Conservation (phyloP, 441 rosid species). For the Jatropha multifida region DNA sequence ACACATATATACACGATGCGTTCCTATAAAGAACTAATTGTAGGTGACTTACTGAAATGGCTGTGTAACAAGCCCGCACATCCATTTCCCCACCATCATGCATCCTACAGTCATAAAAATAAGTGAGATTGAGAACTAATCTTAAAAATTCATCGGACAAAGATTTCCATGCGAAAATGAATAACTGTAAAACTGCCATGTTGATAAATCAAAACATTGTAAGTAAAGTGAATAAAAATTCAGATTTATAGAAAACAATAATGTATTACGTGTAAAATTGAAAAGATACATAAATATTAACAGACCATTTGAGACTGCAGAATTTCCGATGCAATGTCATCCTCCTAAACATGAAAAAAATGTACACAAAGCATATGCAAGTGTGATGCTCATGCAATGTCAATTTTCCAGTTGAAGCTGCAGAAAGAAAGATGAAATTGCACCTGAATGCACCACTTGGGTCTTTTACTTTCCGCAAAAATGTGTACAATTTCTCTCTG, state of each 20-base stretch:
- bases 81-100: constrained; percentile 94
- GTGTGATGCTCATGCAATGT: neutral
- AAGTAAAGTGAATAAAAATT: neutral
- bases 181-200: neutral
- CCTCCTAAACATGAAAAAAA: neutral
- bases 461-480: constrained; percentile 73
- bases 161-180: constrained; percentile 1
- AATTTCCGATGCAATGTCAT: neutral
- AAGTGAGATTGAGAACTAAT: constrained; percentile 5
- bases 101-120: constrained; percentile 56
- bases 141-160: neutral
- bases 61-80: constrained; percentile 94
- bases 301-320: neutral
- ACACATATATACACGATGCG: neutral
- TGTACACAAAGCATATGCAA: neutral
- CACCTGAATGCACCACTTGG: constrained; percentile 85
- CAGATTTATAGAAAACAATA: neutral
- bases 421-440: constrained; percentile 13
- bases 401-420: constrained; percentile 4
- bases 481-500: constrained; percentile 59
- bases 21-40: neutral
- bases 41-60: constrained; percentile 62
- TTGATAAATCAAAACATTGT: neutral
- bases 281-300: neutral
- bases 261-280: neutral